A percentile compares a stretch with the other conserved stretches of the same genome.
These are phyloP conservation scores for Punica granatum DNA, from an alignment of 345 rosid species.

Conservation along the genomic window DNA sequence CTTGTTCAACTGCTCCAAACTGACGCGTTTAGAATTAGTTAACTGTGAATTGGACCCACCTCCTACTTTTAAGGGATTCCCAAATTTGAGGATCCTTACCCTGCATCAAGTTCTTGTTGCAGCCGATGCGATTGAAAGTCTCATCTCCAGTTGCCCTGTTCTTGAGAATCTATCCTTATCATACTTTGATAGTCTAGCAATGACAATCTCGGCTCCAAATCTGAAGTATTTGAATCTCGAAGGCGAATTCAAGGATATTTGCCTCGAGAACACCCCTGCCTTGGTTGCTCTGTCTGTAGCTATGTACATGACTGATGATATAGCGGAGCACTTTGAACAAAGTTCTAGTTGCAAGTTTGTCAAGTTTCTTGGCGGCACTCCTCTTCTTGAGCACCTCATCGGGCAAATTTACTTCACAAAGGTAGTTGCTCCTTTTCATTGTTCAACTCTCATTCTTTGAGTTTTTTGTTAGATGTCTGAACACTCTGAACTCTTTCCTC, in stretches of 20 bases:
- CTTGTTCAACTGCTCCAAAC: conserved; percentile 50
- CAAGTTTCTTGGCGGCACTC: conserved; percentile 75
- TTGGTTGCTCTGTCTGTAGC: conserved; percentile 60
- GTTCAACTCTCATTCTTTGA: not conserved
- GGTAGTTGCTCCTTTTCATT: conserved; percentile 28
- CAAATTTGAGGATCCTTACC: conserved; percentile 50
- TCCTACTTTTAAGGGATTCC: conserved; percentile 57
- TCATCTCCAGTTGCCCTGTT: conserved; percentile 70
- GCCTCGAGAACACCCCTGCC: conserved; percentile 65
- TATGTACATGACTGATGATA: conserved; percentile 84
- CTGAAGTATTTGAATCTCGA: conserved; percentile 76
- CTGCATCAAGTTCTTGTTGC: conserved; percentile 73
- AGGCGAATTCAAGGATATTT: conserved; percentile 81
- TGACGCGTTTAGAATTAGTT: conserved; percentile 61
- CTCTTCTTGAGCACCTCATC: conserved; percentile 66
- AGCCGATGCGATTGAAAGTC: conserved; percentile 66
- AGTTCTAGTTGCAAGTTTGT: conserved; percentile 66
- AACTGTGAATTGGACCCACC: conserved; percentile 85
- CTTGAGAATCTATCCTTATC: conserved; percentile 74
- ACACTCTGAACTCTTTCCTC: not conserved
- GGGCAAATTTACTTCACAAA: conserved; percentile 86
- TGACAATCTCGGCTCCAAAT: conserved; percentile 62
- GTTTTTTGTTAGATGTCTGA: not conserved
- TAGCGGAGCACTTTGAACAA: conserved; percentile 68
- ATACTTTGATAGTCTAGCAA: conserved; percentile 68